Conservation (phyloP, 139 green algal species). For the Coccomyxa sp. region DNA sequence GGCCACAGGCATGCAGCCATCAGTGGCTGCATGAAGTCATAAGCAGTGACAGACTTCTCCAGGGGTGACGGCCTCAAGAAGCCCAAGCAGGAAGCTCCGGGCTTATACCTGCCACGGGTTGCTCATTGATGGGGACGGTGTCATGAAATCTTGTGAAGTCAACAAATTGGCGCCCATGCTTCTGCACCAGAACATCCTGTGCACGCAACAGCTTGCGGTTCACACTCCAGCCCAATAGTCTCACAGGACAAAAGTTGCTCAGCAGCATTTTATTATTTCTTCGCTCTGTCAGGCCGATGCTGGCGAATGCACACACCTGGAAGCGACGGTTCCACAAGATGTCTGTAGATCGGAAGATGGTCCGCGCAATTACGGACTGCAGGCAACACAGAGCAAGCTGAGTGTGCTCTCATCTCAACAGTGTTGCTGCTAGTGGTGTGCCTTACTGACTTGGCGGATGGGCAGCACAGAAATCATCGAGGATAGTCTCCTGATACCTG, state of each 20-base stretch:
- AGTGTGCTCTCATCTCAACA: no score
- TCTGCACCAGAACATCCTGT: neutral
- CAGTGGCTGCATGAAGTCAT: no score
- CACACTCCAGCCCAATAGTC: neutral
- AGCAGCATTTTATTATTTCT: neutral
- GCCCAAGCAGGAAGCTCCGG: no score
- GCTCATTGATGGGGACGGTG: neutral
- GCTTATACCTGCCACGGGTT: no score
- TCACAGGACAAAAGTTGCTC: neutral
- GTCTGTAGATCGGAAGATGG: neutral
- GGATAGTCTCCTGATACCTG: neutral
- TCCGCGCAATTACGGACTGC: conserved; percentile 3
- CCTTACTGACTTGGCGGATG: neutral
- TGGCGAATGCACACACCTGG: neutral
- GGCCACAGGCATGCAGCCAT: no score
- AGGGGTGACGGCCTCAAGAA: no score
- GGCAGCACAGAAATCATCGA: neutral
- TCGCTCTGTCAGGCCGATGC: neutral
- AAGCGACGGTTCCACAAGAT: neutral
- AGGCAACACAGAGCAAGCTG: neutral
- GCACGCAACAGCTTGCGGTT: neutral
- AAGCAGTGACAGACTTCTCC: no score
- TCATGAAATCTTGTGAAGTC: neutral
- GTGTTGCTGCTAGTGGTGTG: neutral
- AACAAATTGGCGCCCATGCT: neutral